phyloP scores from a whole-genome alignment of 257 asterid species.

The Forsythia viridissima region DNA sequence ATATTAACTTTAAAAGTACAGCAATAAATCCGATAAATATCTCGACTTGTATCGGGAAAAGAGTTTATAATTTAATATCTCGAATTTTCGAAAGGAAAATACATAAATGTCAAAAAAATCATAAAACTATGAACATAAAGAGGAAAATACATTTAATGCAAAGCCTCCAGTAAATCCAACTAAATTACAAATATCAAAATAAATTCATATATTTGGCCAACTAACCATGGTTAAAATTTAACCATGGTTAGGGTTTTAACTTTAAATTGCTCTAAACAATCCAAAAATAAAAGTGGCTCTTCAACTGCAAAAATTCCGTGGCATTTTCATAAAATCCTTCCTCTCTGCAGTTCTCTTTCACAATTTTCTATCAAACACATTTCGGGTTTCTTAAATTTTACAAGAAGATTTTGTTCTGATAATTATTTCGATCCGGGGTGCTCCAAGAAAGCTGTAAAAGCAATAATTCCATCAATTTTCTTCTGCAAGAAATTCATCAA shows the following conservation, averaged over 20 bases:
- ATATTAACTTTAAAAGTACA: no score
- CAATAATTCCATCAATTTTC: background rate
- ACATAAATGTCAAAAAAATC: background rate
- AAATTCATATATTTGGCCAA: conserved; percentile 15
- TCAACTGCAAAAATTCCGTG: background rate
- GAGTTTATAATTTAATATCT: background rate
- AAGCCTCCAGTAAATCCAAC: conserved; percentile 12
- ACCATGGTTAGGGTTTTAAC: conserved; percentile 42
- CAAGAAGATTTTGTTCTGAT: conserved; percentile 13
- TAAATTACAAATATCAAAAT: conserved; percentile 11
- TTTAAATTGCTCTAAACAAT: conserved; percentile 9
- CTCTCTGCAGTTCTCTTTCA: conserved; percentile 4
- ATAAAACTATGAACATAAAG: conserved; percentile 4
- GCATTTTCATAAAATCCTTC: background rate
- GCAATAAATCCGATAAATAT: background rate
- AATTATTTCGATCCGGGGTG: conserved; percentile 20
- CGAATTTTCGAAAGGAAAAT: background rate
- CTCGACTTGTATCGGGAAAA: background rate
- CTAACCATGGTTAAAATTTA: conserved; percentile 32
- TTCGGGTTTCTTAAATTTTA: conserved; percentile 13
- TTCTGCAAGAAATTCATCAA: conserved; percentile 16
- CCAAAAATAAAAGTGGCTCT: conserved; percentile 24
- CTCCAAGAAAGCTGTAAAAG: conserved; percentile 13
- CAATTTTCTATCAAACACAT: background rate
- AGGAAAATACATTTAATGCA: conserved; percentile 28